Evolutionary conservation across 2,329 filamentous ascomycete species (phyloP), one percentile per base, ranked within the genome.

Genomic region (Kalmusia sp.): DNA sequence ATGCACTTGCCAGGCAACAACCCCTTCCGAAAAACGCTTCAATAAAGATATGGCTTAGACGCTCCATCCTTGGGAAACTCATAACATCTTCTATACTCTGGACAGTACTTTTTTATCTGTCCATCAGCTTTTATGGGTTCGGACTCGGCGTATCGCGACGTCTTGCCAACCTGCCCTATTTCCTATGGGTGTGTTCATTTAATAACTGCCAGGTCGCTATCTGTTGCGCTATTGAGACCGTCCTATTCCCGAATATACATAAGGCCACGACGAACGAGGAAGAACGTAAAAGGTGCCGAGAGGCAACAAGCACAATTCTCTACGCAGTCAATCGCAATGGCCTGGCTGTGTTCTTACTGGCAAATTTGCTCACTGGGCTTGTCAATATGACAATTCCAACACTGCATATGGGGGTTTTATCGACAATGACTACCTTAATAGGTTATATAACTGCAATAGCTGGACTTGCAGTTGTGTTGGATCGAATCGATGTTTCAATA

Each of bases 161-260:
- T 1, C 80, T 98, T 52, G 95, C 93, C 7, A 99, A 99, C 67
- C 82, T 97, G 57, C 92, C 95, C 0, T 99, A 99, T 71, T 84
- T 98, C 37, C 80, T 96, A 38, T 98, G 93, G 92, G 89, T 96
- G 6, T 84, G 87, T n/a, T 88, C 91, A 2, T 97, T 95, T 80
- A 99, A 98, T 78, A 88, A 85, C 56, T 81, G 83, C n/a, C 92
- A 96, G 71, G 80, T 99, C 8, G 79, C 91, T 6, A 81, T 88
- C 1, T 96, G 93, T 73, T 92, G 87, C 66, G 71, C 87, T 12
- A 82, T 95, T 21, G 93, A 99, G 72, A 87, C 84, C 3, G 22
- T 90, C 2, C 87, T 93, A 73, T 96, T 96, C 73, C 90, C 91
- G 0, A 79, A 81, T 2, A 83, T 89, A 5, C 85, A 92, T 73